Evolutionary conservation across 305 asterid species (phyloP).

Genomic region (Fraxinus xanthoxyloides): DNA sequence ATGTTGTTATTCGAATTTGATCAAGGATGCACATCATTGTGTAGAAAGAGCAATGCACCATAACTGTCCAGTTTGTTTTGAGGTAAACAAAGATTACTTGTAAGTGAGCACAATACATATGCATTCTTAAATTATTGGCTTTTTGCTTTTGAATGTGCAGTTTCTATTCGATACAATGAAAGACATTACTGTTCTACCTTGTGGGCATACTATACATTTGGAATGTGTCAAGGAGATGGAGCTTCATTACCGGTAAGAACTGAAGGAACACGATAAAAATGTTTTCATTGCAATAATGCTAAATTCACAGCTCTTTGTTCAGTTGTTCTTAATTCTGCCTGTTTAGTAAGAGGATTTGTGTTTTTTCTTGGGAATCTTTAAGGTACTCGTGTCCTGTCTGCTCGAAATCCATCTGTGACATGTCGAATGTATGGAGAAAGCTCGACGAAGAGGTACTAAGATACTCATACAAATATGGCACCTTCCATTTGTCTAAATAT

Average conservation of each 20-base stretch:
- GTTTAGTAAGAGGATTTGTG: not conserved
- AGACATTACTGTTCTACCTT: slow-evolving; percentile 42
- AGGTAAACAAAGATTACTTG: slow-evolving; percentile 30
- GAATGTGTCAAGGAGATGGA: slow-evolving; percentile 54
- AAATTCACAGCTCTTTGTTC: not conserved
- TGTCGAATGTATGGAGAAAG: slow-evolving; percentile 52
- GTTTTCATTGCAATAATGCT: not conserved
- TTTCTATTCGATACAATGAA: slow-evolving; percentile 50
- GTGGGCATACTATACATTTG: slow-evolving; percentile 65
- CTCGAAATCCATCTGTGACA: slow-evolving; percentile 54
- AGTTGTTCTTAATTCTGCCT: not conserved
- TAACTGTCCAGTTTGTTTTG: slow-evolving; percentile 67
- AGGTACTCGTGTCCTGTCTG: slow-evolving; percentile 64
- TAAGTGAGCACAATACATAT: not conserved
- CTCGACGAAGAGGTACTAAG: slow-evolving; percentile 49
- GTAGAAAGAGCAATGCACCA: slow-evolving; percentile 72
- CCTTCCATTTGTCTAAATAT: not conserved
- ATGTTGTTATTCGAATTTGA: slow-evolving; percentile 47
- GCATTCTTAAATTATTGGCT: not conserved
- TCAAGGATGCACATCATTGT: slow-evolving; percentile 53
- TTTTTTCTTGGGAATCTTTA: slow-evolving; percentile 13
- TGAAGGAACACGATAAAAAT: not conserved
- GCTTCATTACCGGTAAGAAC: slow-evolving; percentile 36
- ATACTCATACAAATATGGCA: not conserved
- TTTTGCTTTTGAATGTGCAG: slow-evolving; percentile 24